Base-by-base conservation (phyloP, 805 yeast genomes). In the Jamesozyma piceae region DNA sequence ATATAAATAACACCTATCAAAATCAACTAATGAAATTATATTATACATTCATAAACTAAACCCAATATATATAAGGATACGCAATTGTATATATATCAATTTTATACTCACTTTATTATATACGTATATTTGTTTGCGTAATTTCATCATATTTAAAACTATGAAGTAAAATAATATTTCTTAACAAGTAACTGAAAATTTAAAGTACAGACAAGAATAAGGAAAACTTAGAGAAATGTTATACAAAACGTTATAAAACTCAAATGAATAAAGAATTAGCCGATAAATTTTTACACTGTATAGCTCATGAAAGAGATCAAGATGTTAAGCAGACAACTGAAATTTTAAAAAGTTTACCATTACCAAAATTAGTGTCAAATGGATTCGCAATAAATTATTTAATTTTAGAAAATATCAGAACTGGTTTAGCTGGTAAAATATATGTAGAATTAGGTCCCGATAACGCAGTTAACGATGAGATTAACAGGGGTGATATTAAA, bases 381-480 rank as follows among this genome's bases (percentile, higher is more conserved):
- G 97, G 96, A 0, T 65, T 84, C 21, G 97, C 97, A 0, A 67
- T 86, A 4, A 59, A 78, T 38, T 84, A 88, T 58, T 65, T 90
- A 38, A 57, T 65, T 0, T 64, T 82, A 13, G 71, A 72, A n/a
- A 76, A 77, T 43, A 62, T 83, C 2, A 68, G 82, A 43, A 82
- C 89, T 0, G 95, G 95, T 0, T 64, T 86, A 9, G 94, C 86
- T 14, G 96, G 96, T 2, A 60, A 56, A 35, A 41, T 62, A 0
- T 57, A 54, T 30, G 51, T 86, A 13, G 95, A 86, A 49, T 61
- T 90, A 41, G 90, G 83, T 48, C 66, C 80, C 0, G 73, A 58
- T 51, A 58, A 55, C 21, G 65, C 64, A 29, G 55, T 63, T 21
- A 32, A 35, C 9, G 60, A 54, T 27, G 62, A 54, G 15, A 55